Percentiles rank a stretch among this genome's conserved stretches.
phyloP scores from a whole-genome alignment of 169 alveolate species.

The Eimeria zaria region DNA sequence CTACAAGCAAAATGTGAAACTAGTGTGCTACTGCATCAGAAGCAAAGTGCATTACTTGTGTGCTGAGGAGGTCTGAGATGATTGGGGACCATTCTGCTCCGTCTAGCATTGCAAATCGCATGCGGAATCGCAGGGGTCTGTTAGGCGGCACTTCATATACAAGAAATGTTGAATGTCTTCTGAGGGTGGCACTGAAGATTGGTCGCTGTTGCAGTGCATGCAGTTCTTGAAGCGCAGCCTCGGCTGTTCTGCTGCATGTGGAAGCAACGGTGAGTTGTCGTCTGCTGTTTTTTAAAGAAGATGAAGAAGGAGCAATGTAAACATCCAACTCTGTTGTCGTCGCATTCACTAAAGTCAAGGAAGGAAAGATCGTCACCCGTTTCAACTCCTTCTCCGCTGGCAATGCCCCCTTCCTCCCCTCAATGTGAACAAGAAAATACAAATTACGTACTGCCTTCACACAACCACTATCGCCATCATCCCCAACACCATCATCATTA shows the following conservation, averaged over 20 bases:
- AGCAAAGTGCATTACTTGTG: constrained; percentile 70
- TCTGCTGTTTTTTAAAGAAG: constrained; percentile 43
- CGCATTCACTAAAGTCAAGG: constrained; percentile 91
- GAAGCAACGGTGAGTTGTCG: constrained; percentile 45
- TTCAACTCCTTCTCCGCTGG: constrained; percentile 92
- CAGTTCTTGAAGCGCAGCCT: constrained; percentile 63
- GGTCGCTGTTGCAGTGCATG: constrained; percentile 83
- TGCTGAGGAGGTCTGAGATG: constrained; percentile 64
- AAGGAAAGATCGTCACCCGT: constrained; percentile 91
- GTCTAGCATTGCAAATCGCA: constrained; percentile 76
- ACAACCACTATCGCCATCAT: constrained; percentile 80
- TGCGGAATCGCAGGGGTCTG: constrained; percentile 37
- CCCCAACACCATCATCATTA: constrained; percentile 55
- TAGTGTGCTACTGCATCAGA: too few species aligned
- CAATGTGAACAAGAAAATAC: constrained; percentile 91
- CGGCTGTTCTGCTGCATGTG: not conserved
- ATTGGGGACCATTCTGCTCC: constrained; percentile 77
- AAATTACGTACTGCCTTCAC: constrained; percentile 86
- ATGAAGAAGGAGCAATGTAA: constrained; percentile 56
- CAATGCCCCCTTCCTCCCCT: constrained; percentile 88
- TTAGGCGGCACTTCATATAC: constrained; percentile 82
- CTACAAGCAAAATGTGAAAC: too few species aligned
- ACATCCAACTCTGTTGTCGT: constrained; percentile 91
- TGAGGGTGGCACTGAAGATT: constrained; percentile 64
- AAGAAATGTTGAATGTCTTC: constrained; percentile 65